These are phyloP conservation scores for Chenopodium berlandieri DNA, from an alignment of 148 eudicot species.

Conservation along the genomic window DNA sequence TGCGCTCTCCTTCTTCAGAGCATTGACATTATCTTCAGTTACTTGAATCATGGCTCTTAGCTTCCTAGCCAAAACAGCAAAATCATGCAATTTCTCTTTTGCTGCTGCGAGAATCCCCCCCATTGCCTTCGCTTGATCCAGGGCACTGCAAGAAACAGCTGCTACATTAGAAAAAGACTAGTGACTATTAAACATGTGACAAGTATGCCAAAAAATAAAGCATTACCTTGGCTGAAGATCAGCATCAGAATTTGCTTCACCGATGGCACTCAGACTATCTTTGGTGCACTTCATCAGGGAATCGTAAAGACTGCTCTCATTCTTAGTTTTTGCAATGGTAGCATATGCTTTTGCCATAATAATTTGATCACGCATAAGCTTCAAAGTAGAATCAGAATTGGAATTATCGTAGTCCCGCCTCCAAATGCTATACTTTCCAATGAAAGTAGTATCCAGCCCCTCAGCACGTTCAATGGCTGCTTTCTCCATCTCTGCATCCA, in stretches of 20 bases:
- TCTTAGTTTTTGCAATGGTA: constrained; percentile 77
- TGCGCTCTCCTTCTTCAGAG: constrained; percentile 76
- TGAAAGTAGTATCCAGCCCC: constrained; percentile 69
- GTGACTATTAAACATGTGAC: constrained; percentile 14
- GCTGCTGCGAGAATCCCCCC: constrained; percentile 80
- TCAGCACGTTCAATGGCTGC: constrained; percentile 79
- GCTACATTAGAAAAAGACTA: constrained; percentile 1
- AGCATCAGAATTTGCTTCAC: constrained; percentile 79
- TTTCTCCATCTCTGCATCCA: constrained; percentile 62
- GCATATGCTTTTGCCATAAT: constrained; percentile 99
- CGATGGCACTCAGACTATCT: constrained; percentile 59
- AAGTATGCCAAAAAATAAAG: constrained; percentile 13
- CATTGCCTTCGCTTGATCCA: constrained; percentile 85
- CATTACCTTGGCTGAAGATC: constrained; percentile 79
- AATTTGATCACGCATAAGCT: constrained; percentile 95
- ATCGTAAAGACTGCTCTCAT: constrained; percentile 62
- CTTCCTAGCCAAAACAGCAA: constrained; percentile 67
- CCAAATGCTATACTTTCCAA: constrained; percentile 90
- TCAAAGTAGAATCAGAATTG: constrained; percentile 86
- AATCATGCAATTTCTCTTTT: constrained; percentile 78
- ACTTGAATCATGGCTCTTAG: constrained; percentile 92
- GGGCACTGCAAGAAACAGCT: constrained; percentile 53
- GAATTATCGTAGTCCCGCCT: constrained; percentile 86
- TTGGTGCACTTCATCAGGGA: constrained; percentile 62
- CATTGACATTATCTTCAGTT: constrained; percentile 57